Evolutionary conservation across 1,284 basidiomycete species (phyloP).

Genomic region (Meira nashicola): DNA sequence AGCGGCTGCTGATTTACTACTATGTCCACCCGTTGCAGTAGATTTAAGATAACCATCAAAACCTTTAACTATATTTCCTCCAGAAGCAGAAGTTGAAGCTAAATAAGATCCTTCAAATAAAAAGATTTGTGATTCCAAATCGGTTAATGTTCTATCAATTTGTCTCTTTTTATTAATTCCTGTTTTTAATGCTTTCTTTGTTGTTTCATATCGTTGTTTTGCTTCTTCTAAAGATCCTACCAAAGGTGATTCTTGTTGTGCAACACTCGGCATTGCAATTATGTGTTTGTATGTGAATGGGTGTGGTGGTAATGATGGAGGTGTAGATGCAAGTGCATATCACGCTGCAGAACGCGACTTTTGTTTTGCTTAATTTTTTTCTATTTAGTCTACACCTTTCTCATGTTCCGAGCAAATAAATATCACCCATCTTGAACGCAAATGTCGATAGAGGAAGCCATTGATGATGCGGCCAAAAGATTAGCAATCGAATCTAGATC

Average conservation of each 20-base stretch:
- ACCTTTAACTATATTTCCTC: constrained; percentile 52
- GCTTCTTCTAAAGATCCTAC: constrained; percentile 42
- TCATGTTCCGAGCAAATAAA: background rate
- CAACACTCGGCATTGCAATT: background rate
- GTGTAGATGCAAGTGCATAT: too few species aligned
- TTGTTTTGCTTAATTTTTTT: background rate
- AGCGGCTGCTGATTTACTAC: background rate
- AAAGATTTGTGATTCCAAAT: constrained; percentile 51
- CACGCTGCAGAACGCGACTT: too few species aligned
- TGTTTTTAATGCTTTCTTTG: constrained; percentile 31
- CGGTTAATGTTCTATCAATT: constrained; percentile 42
- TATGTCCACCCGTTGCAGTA: background rate
- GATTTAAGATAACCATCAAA: constrained; percentile 47
- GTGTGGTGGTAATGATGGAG: too few species aligned
- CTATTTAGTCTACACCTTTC: background rate
- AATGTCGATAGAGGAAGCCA: background rate
- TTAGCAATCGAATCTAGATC: constrained; percentile 6
- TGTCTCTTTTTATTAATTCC: constrained; percentile 39
- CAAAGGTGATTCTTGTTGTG: constrained; percentile 1
- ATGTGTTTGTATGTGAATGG: too few species aligned
- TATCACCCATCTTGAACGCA: background rate
- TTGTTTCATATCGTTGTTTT: constrained; percentile 34
- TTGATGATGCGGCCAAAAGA: constrained; percentile 2
- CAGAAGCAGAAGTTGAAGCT: constrained; percentile 34
- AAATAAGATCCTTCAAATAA: constrained; percentile 51